Percentiles rank a stretch among this genome's conserved stretches.
These are phyloP conservation scores for Friedmanniomyces simplex DNA, from an alignment of 495 filamentous ascomycete species.

Conservation along the genomic window DNA sequence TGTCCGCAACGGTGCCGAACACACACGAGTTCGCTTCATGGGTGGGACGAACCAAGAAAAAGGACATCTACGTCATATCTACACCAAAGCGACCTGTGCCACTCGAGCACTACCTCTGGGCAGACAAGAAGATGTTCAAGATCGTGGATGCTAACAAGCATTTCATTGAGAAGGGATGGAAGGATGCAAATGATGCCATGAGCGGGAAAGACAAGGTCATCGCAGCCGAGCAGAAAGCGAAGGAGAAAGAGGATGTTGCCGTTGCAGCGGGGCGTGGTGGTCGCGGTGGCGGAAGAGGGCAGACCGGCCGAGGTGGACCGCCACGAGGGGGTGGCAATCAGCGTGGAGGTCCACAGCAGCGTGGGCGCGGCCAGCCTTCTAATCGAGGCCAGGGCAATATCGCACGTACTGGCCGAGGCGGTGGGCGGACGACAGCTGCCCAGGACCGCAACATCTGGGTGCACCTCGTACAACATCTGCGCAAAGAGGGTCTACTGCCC, in stretches of 20 bases:
- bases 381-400: slow-evolving; percentile 66
- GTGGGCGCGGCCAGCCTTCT: slow-evolving; percentile 47
- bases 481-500: slow-evolving; percentile 74
- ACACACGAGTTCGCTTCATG: slow-evolving; percentile 96
- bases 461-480: slow-evolving; percentile 79
- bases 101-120: slow-evolving; percentile 93
- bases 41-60: slow-evolving; percentile 97
- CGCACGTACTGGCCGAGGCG: slow-evolving; percentile 73
- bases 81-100: slow-evolving; percentile 92
- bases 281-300: slow-evolving; percentile 19
- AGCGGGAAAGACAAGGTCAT: slow-evolving; percentile 74
- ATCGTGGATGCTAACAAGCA: slow-evolving; percentile 88
- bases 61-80: slow-evolving; percentile 97
- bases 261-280: slow-evolving; percentile 21
- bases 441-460: slow-evolving; percentile 98
- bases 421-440: slow-evolving; percentile 70
- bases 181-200: slow-evolving; percentile 75
- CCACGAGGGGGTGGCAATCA: slow-evolving; percentile 46
- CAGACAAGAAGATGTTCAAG: slow-evolving; percentile 79
- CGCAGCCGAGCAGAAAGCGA: slow-evolving; percentile 32
- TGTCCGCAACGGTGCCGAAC: slow-evolving; percentile 95
- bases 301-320: slow-evolving; percentile 26
- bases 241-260: slow-evolving; percentile 35
- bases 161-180: slow-evolving; percentile 86
- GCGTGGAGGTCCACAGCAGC: slow-evolving; percentile 41